Base-by-base conservation (phyloP, 2,329 filamentous ascomycete species). In the Trichoderma brevicompactum region DNA sequence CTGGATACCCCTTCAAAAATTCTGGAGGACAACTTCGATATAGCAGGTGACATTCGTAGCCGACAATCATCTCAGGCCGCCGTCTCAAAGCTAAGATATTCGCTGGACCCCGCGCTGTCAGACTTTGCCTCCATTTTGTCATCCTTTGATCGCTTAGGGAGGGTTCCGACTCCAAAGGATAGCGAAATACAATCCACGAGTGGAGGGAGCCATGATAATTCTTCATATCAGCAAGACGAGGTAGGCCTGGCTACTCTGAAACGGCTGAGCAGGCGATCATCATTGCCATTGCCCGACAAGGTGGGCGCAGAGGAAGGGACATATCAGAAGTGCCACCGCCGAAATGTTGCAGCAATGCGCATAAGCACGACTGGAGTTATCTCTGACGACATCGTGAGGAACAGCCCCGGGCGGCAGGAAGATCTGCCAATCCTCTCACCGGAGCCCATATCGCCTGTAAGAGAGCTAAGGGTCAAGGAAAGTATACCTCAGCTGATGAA, bases 401-500 rank as follows among this genome's bases (percentile, higher is more conserved):
- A 53, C 13, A 53, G 60, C 49, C 38, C 56, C 52, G 50, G 62
- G 46, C 50, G 66, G 68, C 41, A 43, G 28, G 64, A 64, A 8
- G 65, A 69, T 10, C 72, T 74, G 36, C 71, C 75, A 12, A 78
- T 82, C 41, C 68, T 83, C 40, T 79, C 79, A 4, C 82, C 82
- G n/a, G 78, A 80, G 52, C 82, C 82, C 13, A 79, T 83, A 3
- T 85, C 81, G 15, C 80, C 81, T 40, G 75, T 74, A 40, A 76
- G 77, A 34, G 76, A 80, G 67, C 74, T 83, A 17, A 80, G 76
- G 59, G 74, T 81, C 44, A 82, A 81, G 65, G 82, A 80, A 67
- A 84, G 81, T 67, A 81, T 83, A 59, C 81, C 83, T 7, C 79
- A 79, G 46, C 73, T 85, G 13, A 85, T 85, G 82, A 85, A 85